These are phyloP conservation scores for Hippophae gyantsensis DNA, from an alignment of 306 rosid species.

Conservation along the genomic window DNA sequence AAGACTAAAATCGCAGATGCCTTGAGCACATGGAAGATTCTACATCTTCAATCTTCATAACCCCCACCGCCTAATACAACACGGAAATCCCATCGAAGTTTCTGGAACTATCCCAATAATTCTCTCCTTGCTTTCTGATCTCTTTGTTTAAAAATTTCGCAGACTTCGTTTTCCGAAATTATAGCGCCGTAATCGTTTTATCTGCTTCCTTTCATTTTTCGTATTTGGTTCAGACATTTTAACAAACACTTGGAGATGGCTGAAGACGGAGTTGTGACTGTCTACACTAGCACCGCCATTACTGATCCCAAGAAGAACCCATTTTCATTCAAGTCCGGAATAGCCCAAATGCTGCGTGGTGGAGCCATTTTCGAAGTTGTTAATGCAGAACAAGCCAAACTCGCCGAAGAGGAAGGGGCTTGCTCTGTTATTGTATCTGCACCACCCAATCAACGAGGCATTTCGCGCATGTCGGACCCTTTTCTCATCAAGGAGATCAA, in stretches of 20 bases:
- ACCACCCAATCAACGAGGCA: slow-evolving; percentile 14
- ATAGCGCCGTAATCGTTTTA: not conserved
- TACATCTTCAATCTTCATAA: slow-evolving; percentile 1
- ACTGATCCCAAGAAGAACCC: slow-evolving; percentile 36
- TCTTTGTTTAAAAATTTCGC: no score
- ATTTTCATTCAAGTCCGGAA: slow-evolving; percentile 31
- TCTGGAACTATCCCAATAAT: slow-evolving; percentile 17
- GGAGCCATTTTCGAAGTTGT: slow-evolving; percentile 57
- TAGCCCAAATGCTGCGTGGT: slow-evolving; percentile 46
- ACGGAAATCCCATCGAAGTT: slow-evolving; percentile 15
- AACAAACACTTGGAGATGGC: slow-evolving; percentile 36
- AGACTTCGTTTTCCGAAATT: not conserved
- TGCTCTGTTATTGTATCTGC: slow-evolving; percentile 41
- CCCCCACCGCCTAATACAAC: slow-evolving; percentile 8
- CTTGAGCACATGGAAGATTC: slow-evolving; percentile 22
- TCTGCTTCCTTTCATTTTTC: not conserved
- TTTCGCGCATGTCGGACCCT: slow-evolving; percentile 58
- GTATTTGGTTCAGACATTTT: slow-evolving; percentile 15
- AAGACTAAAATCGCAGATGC: no score
- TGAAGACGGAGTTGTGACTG: slow-evolving; percentile 40
- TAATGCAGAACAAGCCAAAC: slow-evolving; percentile 41
- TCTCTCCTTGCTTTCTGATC: no score
- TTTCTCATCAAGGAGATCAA: slow-evolving; percentile 45
- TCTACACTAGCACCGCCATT: slow-evolving; percentile 40
- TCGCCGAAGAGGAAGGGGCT: slow-evolving; percentile 69